Evolutionary conservation across 345 rosid genomes (phyloP), one percentile per base, ranked within the genome.

Genomic region (Kandelia obovata): DNA sequence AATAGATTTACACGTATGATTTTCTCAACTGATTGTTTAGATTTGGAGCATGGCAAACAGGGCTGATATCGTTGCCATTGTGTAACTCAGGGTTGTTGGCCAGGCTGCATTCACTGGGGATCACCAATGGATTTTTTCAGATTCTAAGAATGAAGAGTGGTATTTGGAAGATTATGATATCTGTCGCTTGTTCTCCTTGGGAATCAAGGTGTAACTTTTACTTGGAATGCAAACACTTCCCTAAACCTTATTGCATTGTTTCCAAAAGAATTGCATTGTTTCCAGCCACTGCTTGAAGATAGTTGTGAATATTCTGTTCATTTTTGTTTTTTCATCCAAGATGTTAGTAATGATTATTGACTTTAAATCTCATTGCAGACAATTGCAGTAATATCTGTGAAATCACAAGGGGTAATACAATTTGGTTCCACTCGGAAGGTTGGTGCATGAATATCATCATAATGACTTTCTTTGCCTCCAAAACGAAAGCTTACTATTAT

Each of bases 401-500:
- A 83, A 79, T 76, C 87, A 10, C 75, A 66, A 37, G 96, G 96
- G 56, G 96, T 94, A 59, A 46, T 89, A 62, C 96, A 86, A 80
- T 83, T 94, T 68, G 99, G 99, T 80, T 88, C 99, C 61, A 77
- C 75, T 67, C 75, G 70, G 58, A 88, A 89, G 97, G 98, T 94
- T 75, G 72, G 92, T 74, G 43, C 11, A 19, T 3, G 15, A 35
- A 57, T 49, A 55, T 27, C 34, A 68, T 28, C 35, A 27, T 62
- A 70, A 47, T 32, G 61, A 43, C 32, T 67, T 65, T 64, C 46
- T 9, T 9, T 13, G 15, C 58, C 19, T 51, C 25, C 34, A 53
- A 27, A 23, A 21, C 7, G 17, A 43, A 43, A 43, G 49, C 49
- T 3, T 15, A 15, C 49, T 13, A 43, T 13, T 43, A 43, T 3